These are phyloP conservation scores for Thalassiosira allenii DNA, from an alignment of 352 stramenopile genomes.

Conservation along the genomic window DNA sequence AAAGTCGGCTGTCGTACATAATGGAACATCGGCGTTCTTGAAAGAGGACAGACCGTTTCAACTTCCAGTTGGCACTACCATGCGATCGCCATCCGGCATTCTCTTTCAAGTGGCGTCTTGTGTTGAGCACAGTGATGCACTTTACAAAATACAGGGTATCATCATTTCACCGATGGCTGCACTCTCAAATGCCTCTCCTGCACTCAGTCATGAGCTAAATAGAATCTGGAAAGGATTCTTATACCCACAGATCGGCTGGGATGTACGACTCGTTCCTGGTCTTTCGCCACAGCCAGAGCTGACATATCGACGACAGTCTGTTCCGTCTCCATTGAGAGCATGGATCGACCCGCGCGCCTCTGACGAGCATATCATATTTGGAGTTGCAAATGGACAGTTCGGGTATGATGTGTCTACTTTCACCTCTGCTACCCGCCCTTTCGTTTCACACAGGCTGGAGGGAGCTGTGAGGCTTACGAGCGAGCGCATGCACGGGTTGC, in stretches of 20 bases:
- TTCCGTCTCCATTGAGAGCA: neutral
- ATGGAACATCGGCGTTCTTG: neutral
- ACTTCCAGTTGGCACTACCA: slow-evolving; percentile 1
- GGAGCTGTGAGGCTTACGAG: too few species aligned
- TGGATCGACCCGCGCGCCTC: neutral
- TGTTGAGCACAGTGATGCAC: neutral
- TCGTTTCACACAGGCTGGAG: too few species aligned
- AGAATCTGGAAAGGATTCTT: slow-evolving; percentile 4
- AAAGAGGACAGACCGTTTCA: neutral
- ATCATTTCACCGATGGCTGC: neutral
- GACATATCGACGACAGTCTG: slow-evolving; percentile 2
- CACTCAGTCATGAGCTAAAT: neutral
- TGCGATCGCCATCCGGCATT: slow-evolving; percentile 2
- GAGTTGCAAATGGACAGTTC: too few species aligned
- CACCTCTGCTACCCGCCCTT: too few species aligned
- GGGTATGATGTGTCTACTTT: too few species aligned
- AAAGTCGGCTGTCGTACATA: neutral
- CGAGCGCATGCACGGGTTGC: too few species aligned
- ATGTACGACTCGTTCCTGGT: slow-evolving; percentile 1
- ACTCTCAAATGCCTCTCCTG: neutral
- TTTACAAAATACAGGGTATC: neutral
- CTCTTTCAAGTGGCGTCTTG: neutral
- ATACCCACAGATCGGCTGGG: slow-evolving; percentile 4
- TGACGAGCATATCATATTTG: too few species aligned
- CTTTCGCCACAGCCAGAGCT: neutral